Conservation (phyloP, 2,329 filamentous ascomycete genomes). For the Monosporascus sp. region DNA sequence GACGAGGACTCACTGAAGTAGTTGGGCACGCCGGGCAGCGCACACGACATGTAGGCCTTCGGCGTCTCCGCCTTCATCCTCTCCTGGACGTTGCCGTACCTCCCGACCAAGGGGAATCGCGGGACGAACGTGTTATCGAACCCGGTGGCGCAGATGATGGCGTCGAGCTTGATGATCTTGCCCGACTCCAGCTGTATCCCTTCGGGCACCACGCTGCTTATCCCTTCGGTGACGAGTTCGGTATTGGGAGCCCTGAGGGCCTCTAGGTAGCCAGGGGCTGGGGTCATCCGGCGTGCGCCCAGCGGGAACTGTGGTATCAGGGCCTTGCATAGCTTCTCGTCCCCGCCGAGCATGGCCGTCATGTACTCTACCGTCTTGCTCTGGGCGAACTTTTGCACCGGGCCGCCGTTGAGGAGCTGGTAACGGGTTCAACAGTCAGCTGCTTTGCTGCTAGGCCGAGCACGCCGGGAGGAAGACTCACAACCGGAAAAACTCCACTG, state of each 20-base stretch:
- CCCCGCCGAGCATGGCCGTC: conserved; percentile 39
- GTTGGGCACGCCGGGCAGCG: conserved; percentile 47
- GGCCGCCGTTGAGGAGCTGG: conserved; percentile 35
- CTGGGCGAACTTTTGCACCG: conserved; percentile 36
- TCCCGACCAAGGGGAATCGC: conserved; percentile 44
- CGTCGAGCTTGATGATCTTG: conserved; percentile 46
- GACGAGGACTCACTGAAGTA: conserved; percentile 43
- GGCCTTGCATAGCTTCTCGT: conserved; percentile 44
- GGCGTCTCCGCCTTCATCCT: conserved; percentile 38
- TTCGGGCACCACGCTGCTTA: conserved; percentile 40
- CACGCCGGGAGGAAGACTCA: conserved; percentile 17
- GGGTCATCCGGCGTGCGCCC: conserved; percentile 45
- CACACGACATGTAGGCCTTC: conserved; percentile 49
- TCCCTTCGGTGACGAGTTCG: conserved; percentile 39
- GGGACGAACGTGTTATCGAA: conserved; percentile 50
- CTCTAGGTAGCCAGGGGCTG: conserved; percentile 44
- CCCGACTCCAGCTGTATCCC: conserved; percentile 44
- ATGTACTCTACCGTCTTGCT: conserved; percentile 41
- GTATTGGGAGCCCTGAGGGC: conserved; percentile 42
- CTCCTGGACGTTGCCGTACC: conserved; percentile 46
- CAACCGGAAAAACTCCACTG: conserved; percentile 37
- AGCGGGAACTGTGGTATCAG: conserved; percentile 46
- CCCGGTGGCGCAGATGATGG: conserved; percentile 53
- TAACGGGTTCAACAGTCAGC: conserved; percentile 3
- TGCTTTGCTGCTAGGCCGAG: not conserved